Evolutionary conservation across 345 rosid species (phyloP).

Genomic region (Eutrema yunnanense): DNA sequence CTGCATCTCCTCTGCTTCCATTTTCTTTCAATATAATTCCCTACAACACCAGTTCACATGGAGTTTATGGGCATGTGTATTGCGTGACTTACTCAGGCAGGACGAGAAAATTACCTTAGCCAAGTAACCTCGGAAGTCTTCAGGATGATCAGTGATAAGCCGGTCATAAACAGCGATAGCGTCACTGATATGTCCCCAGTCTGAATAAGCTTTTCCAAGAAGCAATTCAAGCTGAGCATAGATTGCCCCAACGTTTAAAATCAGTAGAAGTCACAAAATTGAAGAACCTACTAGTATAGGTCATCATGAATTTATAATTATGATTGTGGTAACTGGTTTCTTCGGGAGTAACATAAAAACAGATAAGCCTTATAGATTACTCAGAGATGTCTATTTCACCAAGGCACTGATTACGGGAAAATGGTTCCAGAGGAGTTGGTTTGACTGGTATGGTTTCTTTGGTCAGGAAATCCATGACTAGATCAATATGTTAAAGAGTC

Average conservation of each 20-base stretch:
- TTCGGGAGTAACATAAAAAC: background rate
- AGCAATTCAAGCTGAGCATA: slow-evolving; percentile 66
- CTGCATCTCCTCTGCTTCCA: slow-evolving; percentile 78
- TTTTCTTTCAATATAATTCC: slow-evolving; percentile 87
- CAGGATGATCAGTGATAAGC: slow-evolving; percentile 69
- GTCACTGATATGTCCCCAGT: slow-evolving; percentile 87
- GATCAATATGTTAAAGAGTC: background rate
- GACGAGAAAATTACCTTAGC: slow-evolving; percentile 58
- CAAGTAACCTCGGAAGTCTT: slow-evolving; percentile 88
- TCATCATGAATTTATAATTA: background rate
- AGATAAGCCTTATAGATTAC: background rate
- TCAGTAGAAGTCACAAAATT: background rate
- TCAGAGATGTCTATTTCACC: background rate
- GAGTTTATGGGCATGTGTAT: background rate
- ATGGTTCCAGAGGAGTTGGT: background rate
- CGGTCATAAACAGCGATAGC: slow-evolving; percentile 80
- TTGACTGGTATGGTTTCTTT: background rate
- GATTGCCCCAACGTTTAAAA: background rate
- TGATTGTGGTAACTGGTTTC: background rate
- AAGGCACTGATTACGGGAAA: background rate
- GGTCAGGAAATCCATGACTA: background rate
- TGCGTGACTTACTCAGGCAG: background rate
- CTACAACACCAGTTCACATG: slow-evolving; percentile 35
- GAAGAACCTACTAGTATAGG: background rate
- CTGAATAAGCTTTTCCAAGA: slow-evolving; percentile 95